A percentile compares a stretch with the other conserved stretches of the same genome.
Conservation (phyloP, 345 rosid genomes). For the Xanthoceras sorbifolium region DNA sequence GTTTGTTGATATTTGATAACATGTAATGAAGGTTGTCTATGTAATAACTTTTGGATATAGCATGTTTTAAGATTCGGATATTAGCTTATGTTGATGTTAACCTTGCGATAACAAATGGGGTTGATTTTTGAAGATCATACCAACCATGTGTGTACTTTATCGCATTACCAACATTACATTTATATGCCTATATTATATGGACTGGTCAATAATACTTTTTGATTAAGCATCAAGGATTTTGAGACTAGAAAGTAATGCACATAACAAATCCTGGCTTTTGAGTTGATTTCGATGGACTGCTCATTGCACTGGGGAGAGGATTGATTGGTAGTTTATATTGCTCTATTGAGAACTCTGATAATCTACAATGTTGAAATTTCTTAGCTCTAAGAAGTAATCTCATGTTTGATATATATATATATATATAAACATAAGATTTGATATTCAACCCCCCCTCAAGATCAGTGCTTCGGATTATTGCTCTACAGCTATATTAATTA, state of each 20-base stretch:
- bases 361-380: conserved; percentile 1
- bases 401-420: too few relatives aligned
- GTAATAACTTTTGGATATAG: not conserved
- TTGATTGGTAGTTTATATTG: not conserved
- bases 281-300: conserved; percentile 2
- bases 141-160: not conserved
- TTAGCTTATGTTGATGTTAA: not conserved
- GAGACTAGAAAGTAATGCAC: not conserved
- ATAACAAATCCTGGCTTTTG: not conserved
- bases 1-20: not conserved
- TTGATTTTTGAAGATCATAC: not conserved
- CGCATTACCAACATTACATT: not conserved
- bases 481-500: not conserved
- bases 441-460: not conserved
- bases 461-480: not conserved
- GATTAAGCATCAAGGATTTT: not conserved
- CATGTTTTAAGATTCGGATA: not conserved
- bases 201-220: not conserved
- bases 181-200: not conserved
- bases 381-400: not conserved
- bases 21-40: not conserved
- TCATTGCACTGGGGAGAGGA: not conserved
- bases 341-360: not conserved
- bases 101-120: not conserved
- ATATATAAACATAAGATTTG: not conserved